phyloP scores from a whole-genome alignment of 306 rosid genomes.

The Vicia faba region DNA sequence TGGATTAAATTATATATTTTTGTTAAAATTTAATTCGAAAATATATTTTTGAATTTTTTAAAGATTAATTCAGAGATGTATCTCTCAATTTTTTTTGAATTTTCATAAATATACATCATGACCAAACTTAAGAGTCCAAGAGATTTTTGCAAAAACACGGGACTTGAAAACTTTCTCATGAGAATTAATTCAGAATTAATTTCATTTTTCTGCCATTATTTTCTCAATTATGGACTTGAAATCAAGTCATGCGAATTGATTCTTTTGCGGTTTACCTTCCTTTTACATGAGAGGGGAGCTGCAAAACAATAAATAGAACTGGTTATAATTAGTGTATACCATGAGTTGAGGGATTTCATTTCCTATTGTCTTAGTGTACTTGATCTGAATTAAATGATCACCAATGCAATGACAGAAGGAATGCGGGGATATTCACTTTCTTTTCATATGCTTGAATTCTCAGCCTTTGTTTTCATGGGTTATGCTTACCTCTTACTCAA shows the following conservation, averaged over 20 bases:
- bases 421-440: not conserved
- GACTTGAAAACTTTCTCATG: too few relatives aligned
- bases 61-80: too few relatives aligned
- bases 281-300: not conserved
- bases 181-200: too few relatives aligned
- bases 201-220: not conserved
- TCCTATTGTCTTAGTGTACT: not conserved
- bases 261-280: not conserved
- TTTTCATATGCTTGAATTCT: conserved; percentile 15
- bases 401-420: not conserved
- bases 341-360: not conserved
- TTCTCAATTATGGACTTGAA: conserved; percentile 4
- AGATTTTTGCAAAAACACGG: too few relatives aligned
- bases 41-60: too few relatives aligned
- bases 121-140: too few relatives aligned
- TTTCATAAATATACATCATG: too few relatives aligned
- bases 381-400: not conserved
- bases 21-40: too few relatives aligned
- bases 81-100: too few relatives aligned
- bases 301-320: not conserved
- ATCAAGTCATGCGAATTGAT: not conserved
- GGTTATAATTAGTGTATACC: conserved; percentile 8
- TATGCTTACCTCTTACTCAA: conserved; percentile 23
- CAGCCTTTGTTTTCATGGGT: conserved; percentile 14
- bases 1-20: too few relatives aligned